Evolutionary conservation across 1,139 yeast genomes (phyloP).

Genomic region (Spencermartinsiella ligniputridi): DNA sequence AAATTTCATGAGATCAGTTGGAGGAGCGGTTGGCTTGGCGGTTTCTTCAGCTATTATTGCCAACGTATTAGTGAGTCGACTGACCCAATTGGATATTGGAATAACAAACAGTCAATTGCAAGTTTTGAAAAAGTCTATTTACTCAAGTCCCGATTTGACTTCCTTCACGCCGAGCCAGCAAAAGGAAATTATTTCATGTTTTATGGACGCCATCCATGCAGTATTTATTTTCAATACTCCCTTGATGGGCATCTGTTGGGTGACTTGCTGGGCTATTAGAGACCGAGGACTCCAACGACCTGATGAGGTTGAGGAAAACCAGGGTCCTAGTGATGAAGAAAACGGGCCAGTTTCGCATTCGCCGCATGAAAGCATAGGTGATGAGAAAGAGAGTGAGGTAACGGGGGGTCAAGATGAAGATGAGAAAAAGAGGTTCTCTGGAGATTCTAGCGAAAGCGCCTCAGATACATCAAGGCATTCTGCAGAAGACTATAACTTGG

Average conservation of each 20-base stretch:
- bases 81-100: not conserved
- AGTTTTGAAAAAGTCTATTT: slow-evolving; percentile 7
- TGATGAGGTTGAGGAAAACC: slow-evolving; percentile 28
- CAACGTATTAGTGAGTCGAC: not conserved
- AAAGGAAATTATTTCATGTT: slow-evolving; percentile 32
- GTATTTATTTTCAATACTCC: slow-evolving; percentile 44
- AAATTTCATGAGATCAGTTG: not conserved
- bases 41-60: not conserved
- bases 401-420: too few species aligned
- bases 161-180: slow-evolving; percentile 31
- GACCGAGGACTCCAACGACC: slow-evolving; percentile 44
- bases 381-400: not conserved
- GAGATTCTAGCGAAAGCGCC: too few species aligned
- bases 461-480: too few species aligned
- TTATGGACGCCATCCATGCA: slow-evolving; percentile 38
- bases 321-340: not conserved
- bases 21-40: slow-evolving; percentile 2
- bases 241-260: slow-evolving; percentile 40
- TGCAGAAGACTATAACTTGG: too few species aligned
- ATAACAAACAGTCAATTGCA: not conserved
- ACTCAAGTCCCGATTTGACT: slow-evolving; percentile 28
- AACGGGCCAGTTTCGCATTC: not conserved
- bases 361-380: not conserved
- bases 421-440: too few species aligned
- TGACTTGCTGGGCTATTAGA: slow-evolving; percentile 37